Conservation (phyloP, 1,284 basidiomycete genomes). For the Rhodotorula sp. region DNA sequence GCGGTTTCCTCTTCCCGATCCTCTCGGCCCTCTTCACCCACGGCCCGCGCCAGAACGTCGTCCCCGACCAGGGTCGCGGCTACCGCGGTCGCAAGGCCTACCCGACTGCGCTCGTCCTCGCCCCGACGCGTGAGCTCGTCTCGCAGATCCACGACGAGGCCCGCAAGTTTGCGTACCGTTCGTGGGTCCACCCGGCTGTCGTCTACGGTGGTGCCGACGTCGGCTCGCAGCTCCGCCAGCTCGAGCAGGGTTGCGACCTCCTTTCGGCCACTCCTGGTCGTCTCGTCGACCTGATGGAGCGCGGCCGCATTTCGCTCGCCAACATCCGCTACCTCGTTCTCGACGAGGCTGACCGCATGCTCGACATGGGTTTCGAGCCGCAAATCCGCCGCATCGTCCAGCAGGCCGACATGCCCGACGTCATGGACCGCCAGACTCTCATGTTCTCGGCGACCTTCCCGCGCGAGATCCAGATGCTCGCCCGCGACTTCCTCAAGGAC, state of each 20-base stretch:
- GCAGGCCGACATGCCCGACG: conserved; percentile 96
- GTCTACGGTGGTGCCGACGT: conserved; percentile 99
- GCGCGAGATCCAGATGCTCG: conserved; percentile 96
- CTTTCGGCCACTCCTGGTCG: conserved; percentile 98
- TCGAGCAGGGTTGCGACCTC: conserved; percentile 96
- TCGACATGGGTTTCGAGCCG: conserved; percentile 99
- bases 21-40: conserved; percentile 86
- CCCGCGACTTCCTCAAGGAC: conserved; percentile 72
- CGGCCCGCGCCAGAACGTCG: conserved; percentile 71
- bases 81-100: conserved; percentile 85
- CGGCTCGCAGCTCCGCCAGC: conserved; percentile 84
- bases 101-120: conserved; percentile 92
- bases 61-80: conserved; percentile 54
- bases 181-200: conserved; percentile 98
- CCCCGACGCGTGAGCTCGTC: conserved; percentile 96
- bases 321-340: conserved; percentile 98
- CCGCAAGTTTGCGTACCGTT: conserved; percentile 98
- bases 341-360: conserved; percentile 99
- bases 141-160: conserved; percentile 99
- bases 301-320: conserved; percentile 90
- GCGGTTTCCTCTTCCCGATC: conserved; percentile 98
- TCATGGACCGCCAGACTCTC: conserved; percentile 90
- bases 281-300: conserved; percentile 96
- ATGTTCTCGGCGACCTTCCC: conserved; percentile 99
- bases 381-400: conserved; percentile 98